Base-by-base conservation (phyloP, 2,329 filamentous ascomycete genomes). In the Nemania diffusa region DNA sequence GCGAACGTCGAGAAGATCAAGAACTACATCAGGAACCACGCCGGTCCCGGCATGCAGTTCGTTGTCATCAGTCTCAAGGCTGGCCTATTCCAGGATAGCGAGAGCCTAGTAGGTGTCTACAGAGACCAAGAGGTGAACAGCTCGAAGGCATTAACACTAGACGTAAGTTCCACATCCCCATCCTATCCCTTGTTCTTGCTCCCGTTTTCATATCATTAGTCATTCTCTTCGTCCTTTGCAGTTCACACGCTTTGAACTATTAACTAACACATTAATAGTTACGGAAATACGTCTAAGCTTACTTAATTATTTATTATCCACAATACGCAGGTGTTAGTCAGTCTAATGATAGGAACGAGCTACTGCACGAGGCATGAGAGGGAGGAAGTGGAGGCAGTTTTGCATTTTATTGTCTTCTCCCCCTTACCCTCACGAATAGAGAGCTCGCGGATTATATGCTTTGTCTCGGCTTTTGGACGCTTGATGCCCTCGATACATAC, bases 41-140 rank as follows among this genome's bases (percentile, higher is more conserved):
- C 94, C 0, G 93, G 93, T 0, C 96, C 96, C 1, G 97, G 97
- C 15, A 98, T 98, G 94, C 96, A 99, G 79, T 99, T 99, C 74
- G 97, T 99, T 68, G 96, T 99, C 72, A 99, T 99, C 79, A 94
- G 90, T 82, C 86, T 99, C 78, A 99, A 99, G 86, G 92, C 94
- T 0, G 94, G 94, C 1, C 84, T 99, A 64, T 99, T 98, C 83
- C 94, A 99, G 81, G 92, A 97, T 79, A 97, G 93, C 77, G 94
- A 99, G 84, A 97, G 94, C 69, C 80, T 99, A 74, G 94, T 99
- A 4, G 96, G 96, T 58, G 94, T 99, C 11, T 98, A 97, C 83
- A 87, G 96, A 72, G 97, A 99, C 77, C 96, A 99, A 82, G 90
- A 91, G 64, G 92, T 93, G 65, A 99, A 98, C 81, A 97, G 91